A percentile compares a stretch with the other conserved stretches of the same genome.
Conservation (phyloP, 225 moss, liverwort and hornwort species). For the Anthoceros angustus region DNA sequence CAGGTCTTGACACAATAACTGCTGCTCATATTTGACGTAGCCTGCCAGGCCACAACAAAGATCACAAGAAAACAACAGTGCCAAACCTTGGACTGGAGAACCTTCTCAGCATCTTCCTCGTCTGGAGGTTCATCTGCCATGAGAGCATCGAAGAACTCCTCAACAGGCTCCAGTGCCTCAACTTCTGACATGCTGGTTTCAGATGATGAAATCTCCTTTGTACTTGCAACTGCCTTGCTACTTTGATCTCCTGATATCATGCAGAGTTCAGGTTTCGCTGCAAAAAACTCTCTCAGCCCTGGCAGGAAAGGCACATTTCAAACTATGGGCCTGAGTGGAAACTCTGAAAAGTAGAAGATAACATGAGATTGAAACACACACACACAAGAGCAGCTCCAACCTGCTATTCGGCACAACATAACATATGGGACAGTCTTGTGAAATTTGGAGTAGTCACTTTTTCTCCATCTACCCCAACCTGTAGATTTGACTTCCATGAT, state of each 20-base stretch:
- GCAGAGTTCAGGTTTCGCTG: conserved; percentile 43
- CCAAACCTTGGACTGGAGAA: conserved; percentile 29
- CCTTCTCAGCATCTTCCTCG: conserved; percentile 23
- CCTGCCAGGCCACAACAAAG: background rate
- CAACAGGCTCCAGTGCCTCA: conserved; percentile 27
- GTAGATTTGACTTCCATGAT: conserved; percentile 61
- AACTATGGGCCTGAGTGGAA: background rate
- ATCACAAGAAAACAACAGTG: conserved; percentile 4
- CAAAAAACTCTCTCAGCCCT: conserved; percentile 53
- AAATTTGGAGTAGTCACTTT: conserved; percentile 52
- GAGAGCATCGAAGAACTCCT: conserved; percentile 65
- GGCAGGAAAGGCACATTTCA: conserved; percentile 5
- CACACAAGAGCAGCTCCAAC: conserved; percentile 16
- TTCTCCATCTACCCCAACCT: conserved; percentile 69
- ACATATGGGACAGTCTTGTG: conserved; percentile 53
- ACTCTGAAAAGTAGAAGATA: background rate
- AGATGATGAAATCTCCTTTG: conserved; percentile 8
- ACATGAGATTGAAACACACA: background rate
- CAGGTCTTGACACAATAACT: background rate
- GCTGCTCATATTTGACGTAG: conserved; percentile 6
- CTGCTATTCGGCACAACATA: conserved; percentile 66
- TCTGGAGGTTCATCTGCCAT: conserved; percentile 49
- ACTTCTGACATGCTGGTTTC: conserved; percentile 23
- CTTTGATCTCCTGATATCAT: background rate
- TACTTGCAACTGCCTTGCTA: conserved; percentile 1